Conservation (phyloP, 768 basidiomycete genomes). For the Holtermannia corniformis region DNA sequence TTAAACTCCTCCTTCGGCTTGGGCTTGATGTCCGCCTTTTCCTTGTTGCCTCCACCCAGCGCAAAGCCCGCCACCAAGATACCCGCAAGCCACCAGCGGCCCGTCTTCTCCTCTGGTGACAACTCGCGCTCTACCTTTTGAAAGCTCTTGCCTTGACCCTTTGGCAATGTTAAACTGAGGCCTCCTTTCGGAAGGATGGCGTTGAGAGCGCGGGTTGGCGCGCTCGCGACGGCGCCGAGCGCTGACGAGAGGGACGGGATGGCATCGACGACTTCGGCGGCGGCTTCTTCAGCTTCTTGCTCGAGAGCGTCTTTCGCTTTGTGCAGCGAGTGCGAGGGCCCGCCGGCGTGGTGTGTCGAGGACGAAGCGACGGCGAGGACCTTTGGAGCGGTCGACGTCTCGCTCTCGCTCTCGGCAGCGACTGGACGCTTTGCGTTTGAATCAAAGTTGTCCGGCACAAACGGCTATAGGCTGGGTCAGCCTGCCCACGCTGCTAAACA, state of each 20-base stretch:
- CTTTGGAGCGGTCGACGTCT: conserved; percentile 44
- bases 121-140: conserved; percentile 20
- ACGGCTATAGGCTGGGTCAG: conserved; percentile 46
- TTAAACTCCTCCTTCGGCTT: conserved; percentile 6
- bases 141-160: conserved; percentile 14
- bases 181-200: conserved; percentile 31
- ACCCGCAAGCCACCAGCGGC: conserved; percentile 49
- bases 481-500: conserved; percentile 7
- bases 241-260: conserved; percentile 15
- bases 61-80: conserved; percentile 49
- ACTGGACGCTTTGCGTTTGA: conserved; percentile 40
- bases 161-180: conserved; percentile 13
- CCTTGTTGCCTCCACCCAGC: conserved; percentile 37
- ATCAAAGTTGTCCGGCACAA: conserved; percentile 53
- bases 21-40: conserved; percentile 12
- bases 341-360: conserved; percentile 47
- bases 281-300: conserved; percentile 3
- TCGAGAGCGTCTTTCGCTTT: conserved; percentile 16
- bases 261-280: conserved; percentile 4
- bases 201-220: conserved; percentile 13
- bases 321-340: conserved; percentile 46
- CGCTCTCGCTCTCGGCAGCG: conserved; percentile 33
- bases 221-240: conserved; percentile 13
- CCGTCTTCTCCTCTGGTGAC: conserved; percentile 46
- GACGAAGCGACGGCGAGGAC: conserved; percentile 49